Conservation (phyloP, 2,329 filamentous ascomycete genomes). For the Raffaelea albimanens region DNA sequence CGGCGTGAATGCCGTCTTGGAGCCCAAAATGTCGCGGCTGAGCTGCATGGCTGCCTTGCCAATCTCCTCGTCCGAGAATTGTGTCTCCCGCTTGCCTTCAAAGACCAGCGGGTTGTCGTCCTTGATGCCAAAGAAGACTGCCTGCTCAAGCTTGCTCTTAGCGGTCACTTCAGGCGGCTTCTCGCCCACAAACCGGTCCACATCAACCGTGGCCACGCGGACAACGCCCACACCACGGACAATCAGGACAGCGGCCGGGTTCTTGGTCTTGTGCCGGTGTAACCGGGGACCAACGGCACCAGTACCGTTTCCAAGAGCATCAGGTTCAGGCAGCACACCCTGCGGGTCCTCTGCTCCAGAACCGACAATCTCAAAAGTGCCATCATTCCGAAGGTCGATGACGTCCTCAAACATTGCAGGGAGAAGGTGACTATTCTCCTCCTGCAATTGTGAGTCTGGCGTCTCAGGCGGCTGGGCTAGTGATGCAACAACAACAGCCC, state of each 20-base stretch:
- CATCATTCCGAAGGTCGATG: slow-evolving; percentile 64
- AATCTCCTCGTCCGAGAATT: slow-evolving; percentile 61
- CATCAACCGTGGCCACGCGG: slow-evolving; percentile 47
- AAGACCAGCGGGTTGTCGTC: slow-evolving; percentile 85
- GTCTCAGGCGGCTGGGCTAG: slow-evolving; percentile 58
- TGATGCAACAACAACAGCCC: slow-evolving; percentile 69
- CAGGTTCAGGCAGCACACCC: slow-evolving; percentile 20
- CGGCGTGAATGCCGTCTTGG: slow-evolving; percentile 64
- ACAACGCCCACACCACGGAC: slow-evolving; percentile 55
- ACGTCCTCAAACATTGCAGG: slow-evolving; percentile 74
- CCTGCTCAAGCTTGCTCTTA: slow-evolving; percentile 86
- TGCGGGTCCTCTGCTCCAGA: slow-evolving; percentile 55
- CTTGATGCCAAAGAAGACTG: slow-evolving; percentile 81
- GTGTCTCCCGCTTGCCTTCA: slow-evolving; percentile 53
- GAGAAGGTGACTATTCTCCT: slow-evolving; percentile 49
- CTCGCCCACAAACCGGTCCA: slow-evolving; percentile 50
- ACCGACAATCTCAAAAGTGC: slow-evolving; percentile 53
- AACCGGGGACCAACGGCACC: slow-evolving; percentile 21
- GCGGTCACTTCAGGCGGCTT: slow-evolving; percentile 59
- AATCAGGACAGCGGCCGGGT: slow-evolving; percentile 51
- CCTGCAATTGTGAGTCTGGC: slow-evolving; percentile 66
- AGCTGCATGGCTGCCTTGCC: slow-evolving; percentile 67
- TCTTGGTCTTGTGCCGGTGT: slow-evolving; percentile 48
- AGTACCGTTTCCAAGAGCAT: slow-evolving; percentile 1
- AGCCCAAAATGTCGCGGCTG: slow-evolving; percentile 73